Conservation (phyloP, 495 filamentous ascomycete genomes). For the Bryoglossum gracile region DNA sequence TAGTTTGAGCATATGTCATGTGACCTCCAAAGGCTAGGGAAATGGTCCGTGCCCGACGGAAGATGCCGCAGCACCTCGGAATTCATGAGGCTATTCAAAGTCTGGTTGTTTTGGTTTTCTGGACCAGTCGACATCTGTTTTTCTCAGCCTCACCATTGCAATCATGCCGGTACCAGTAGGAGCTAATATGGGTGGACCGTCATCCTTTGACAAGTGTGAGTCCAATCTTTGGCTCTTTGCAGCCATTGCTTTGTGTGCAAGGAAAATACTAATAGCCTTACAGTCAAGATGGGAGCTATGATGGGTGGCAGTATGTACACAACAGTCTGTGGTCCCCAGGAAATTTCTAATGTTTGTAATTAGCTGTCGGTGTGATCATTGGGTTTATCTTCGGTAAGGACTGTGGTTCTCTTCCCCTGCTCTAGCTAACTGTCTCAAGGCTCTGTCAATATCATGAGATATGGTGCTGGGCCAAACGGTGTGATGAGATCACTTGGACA, state of each 20-base stretch:
- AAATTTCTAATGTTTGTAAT: constrained; percentile 10
- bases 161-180: constrained; percentile 66
- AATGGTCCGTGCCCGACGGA: constrained; percentile 4
- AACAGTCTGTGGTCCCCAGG: not conserved
- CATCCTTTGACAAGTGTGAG: constrained; percentile 88
- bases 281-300: constrained; percentile 97
- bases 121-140: not conserved
- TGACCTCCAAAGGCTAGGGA: not conserved
- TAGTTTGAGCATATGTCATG: too few species aligned
- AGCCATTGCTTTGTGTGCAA: not conserved
- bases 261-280: constrained; percentile 25
- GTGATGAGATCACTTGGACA: constrained; percentile 89
- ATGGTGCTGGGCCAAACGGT: constrained; percentile 87
- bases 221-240: constrained; percentile 18
- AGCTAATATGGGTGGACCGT: constrained; percentile 55
- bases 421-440: constrained; percentile 41
- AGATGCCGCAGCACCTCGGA: not conserved
- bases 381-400: constrained; percentile 98
- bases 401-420: constrained; percentile 8
- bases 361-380: constrained; percentile 91
- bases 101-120: not conserved
- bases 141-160: not conserved
- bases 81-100: constrained; percentile 1
- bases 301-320: constrained; percentile 84
- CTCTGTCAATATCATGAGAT: constrained; percentile 87